These are phyloP conservation scores for Globisporangium cystogenes DNA, from an alignment of 352 stramenopile genomes.

Conservation along the genomic window DNA sequence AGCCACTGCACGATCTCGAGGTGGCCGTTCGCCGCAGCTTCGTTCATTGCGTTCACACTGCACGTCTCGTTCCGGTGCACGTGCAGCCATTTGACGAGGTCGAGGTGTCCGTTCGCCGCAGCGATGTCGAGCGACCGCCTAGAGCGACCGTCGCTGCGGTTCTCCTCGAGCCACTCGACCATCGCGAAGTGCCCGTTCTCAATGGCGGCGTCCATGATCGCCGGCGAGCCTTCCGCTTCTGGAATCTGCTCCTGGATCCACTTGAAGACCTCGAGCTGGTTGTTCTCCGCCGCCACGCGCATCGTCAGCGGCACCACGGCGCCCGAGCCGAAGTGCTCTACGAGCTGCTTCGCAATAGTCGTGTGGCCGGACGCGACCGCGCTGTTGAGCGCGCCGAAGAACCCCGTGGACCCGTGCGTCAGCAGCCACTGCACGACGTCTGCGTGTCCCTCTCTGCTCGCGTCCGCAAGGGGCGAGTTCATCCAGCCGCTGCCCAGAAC, in stretches of 20 bases:
- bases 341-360: not conserved
- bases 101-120: constrained; percentile 7
- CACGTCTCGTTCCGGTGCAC: constrained; percentile 4
- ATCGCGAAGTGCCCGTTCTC: not conserved
- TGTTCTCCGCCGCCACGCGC: not conserved
- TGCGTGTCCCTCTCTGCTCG: not conserved
- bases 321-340: not conserved
- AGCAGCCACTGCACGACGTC: constrained; percentile 2
- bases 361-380: not conserved
- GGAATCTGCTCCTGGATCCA: constrained; percentile 4
- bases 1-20: constrained; percentile 3
- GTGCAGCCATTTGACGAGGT: constrained; percentile 9
- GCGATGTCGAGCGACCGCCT: not conserved
- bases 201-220: not conserved
- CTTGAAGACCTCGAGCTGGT: constrained; percentile 9
- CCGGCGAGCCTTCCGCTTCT: not conserved
- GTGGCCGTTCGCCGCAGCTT: constrained; percentile 1
- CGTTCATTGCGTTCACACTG: constrained; percentile 6
- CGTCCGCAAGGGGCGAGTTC: not conserved
- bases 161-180: constrained; percentile 1
- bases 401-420: not conserved
- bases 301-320: not conserved
- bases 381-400: not conserved
- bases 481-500: not conserved
- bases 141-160: not conserved